phyloP scores from a whole-genome alignment of 768 basidiomycete genomes.

The Serendipita indica region DNA sequence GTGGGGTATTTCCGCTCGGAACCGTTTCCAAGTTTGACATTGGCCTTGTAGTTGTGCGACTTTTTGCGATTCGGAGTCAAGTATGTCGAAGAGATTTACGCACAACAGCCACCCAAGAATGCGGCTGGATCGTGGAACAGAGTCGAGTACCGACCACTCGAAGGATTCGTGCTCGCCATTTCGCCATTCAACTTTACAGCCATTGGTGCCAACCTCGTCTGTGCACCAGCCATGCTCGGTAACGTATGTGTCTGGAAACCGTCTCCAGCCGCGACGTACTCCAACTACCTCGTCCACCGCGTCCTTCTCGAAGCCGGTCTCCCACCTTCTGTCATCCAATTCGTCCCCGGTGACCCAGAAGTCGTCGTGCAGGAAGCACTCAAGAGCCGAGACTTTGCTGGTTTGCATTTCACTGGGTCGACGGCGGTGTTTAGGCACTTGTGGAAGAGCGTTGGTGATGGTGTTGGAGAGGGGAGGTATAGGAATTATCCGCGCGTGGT shows the following conservation, averaged over 20 bases:
- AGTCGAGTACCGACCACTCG: conserved; percentile 89
- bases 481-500: conserved; percentile 85
- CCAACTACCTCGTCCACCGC: conserved; percentile 85
- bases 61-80: conserved; percentile 96
- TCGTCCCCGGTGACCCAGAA: conserved; percentile 78
- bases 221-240: conserved; percentile 83
- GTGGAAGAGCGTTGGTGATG: conserved; percentile 91
- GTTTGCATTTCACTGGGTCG: conserved; percentile 92
- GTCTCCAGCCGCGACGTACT: conserved; percentile 86
- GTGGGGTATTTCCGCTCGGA: conserved; percentile 28
- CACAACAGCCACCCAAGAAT: conserved; percentile 81
- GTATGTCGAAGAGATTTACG: conserved; percentile 89
- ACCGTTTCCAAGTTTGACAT: background rate
- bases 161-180: conserved; percentile 94
- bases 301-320: conserved; percentile 89
- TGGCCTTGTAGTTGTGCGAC: conserved; percentile 47
- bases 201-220: conserved; percentile 89
- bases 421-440: conserved; percentile 88
- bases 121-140: conserved; percentile 88
- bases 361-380: conserved; percentile 79
- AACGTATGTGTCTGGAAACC: conserved; percentile 98
- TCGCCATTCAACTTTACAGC: conserved; percentile 99
- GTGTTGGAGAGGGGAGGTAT: conserved; percentile 33
- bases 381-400: conserved; percentile 63
- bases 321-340: conserved; percentile 91